phyloP scores from a whole-genome alignment of 495 filamentous ascomycete genomes.

The Immersiella caudata region DNA sequence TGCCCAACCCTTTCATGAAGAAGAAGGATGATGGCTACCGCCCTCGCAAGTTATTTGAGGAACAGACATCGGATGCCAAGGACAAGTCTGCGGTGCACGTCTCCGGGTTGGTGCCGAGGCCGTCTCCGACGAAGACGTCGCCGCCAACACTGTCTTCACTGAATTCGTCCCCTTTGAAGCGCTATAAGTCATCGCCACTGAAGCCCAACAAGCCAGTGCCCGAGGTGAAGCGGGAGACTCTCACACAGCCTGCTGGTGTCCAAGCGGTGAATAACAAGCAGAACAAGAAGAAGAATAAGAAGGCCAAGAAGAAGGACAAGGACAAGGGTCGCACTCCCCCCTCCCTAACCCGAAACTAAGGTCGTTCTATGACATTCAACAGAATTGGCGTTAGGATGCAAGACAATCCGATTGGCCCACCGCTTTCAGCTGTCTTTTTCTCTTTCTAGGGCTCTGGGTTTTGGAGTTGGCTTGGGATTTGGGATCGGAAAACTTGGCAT shows the following conservation, averaged over 20 bases:
- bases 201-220: not conserved
- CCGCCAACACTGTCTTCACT: not conserved
- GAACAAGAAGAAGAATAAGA: not conserved
- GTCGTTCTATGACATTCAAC: too few species aligned
- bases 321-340: not conserved
- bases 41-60: not conserved
- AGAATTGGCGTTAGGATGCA: too few species aligned
- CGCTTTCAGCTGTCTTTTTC: not conserved
- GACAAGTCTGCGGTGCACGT: not conserved
- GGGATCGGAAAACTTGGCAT: not conserved
- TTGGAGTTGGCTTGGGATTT: not conserved
- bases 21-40: not conserved
- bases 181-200: not conserved
- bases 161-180: not conserved
- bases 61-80: not conserved
- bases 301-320: not conserved
- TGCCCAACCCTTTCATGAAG: not conserved
- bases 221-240: not conserved
- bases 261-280: not conserved
- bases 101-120: not conserved
- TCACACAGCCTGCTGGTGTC: not conserved
- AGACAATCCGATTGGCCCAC: not conserved
- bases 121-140: not conserved
- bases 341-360: too few species aligned
- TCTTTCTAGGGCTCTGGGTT: too few species aligned